Evolutionary conservation across 2,329 filamentous ascomycete species (phyloP).

Genomic region (Cryphonectria nitschkei): DNA sequence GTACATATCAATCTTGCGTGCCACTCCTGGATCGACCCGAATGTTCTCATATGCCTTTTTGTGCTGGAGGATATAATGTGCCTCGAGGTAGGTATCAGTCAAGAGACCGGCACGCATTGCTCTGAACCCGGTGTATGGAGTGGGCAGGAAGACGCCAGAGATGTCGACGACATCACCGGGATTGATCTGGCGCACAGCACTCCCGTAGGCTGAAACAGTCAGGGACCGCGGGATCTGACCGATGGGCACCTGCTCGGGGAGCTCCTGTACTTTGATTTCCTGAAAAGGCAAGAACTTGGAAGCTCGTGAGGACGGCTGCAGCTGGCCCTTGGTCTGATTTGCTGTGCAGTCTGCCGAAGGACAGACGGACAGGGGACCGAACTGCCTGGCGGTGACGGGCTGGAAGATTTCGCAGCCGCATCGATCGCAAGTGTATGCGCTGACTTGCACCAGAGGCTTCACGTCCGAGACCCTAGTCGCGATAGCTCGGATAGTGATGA

Average conservation of each 20-base stretch:
- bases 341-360: conserved; percentile 86
- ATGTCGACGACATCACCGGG: conserved; percentile 94
- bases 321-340: conserved; percentile 90
- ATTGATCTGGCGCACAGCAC: conserved; percentile 82
- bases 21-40: conserved; percentile 76
- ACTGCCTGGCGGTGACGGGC: conserved; percentile 88
- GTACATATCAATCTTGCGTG: conserved; percentile 84
- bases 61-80: conserved; percentile 90
- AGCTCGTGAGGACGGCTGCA: conserved; percentile 92
- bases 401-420: conserved; percentile 98
- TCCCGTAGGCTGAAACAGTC: conserved; percentile 87
- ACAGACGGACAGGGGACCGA: conserved; percentile 83
- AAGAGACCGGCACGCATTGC: conserved; percentile 95
- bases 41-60: conserved; percentile 98
- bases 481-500: conserved; percentile 94
- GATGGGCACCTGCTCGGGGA: conserved; percentile 98
- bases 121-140: conserved; percentile 98
- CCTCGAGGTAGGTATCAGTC: conserved; percentile 96
- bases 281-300: conserved; percentile 98
- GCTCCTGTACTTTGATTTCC: conserved; percentile 97
- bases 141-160: conserved; percentile 93
- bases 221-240: conserved; percentile 94
- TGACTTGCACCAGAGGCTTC: conserved; percentile 96
- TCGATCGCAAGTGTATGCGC: conserved; percentile 95
- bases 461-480: conserved; percentile 95